These are phyloP conservation scores for Pelargonium fulgidum DNA, from an alignment of 441 rosid species.

Conservation along the genomic window DNA sequence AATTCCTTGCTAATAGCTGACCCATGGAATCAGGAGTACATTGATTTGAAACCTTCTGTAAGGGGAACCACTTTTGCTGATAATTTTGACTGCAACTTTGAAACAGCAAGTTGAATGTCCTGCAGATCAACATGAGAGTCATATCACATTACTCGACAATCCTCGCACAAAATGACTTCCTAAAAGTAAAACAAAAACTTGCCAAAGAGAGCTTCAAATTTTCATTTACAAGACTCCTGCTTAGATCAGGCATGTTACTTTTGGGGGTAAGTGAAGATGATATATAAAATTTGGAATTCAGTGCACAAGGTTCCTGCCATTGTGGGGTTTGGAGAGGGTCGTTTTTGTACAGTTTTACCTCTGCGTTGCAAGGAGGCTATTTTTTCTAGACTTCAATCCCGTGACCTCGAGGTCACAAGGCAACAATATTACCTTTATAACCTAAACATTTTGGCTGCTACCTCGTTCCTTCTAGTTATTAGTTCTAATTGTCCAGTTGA, in stretches of 20 bases:
- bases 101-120: slow-evolving; percentile 70
- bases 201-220: neutral
- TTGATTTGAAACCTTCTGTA: slow-evolving; percentile 83
- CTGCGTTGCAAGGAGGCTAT: too few species aligned
- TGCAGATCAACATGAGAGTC: slow-evolving; percentile 28
- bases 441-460: neutral
- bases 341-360: too few species aligned
- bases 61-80: slow-evolving; percentile 76
- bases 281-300: too few species aligned
- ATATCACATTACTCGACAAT: neutral
- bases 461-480: neutral
- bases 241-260: neutral
- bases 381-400: too few species aligned
- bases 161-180: neutral
- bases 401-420: too few species aligned
- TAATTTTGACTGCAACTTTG: slow-evolving; percentile 69
- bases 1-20: slow-evolving; percentile 3
- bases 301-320: too few species aligned
- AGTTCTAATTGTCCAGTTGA: neutral
- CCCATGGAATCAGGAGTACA: slow-evolving; percentile 31
- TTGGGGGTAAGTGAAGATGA: too few species aligned
- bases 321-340: too few species aligned
- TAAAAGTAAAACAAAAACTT: neutral
- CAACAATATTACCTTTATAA: too few species aligned
- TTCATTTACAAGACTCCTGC: too few species aligned